Conservation (phyloP, 352 stramenopile species). For the Discostella stelligera region DNA sequence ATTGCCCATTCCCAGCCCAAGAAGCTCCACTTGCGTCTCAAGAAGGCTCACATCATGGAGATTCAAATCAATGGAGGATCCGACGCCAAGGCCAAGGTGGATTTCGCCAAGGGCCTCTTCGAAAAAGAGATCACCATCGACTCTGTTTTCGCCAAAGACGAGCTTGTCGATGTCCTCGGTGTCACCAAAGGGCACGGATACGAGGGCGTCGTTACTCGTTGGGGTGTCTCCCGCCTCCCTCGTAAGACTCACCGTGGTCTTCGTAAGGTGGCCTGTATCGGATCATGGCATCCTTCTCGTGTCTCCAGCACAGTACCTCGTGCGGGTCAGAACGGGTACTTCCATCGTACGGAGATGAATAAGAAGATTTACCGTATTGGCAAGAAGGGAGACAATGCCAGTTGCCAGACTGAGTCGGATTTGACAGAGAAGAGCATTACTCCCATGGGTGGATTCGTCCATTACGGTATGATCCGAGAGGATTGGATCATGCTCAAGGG, state of each 20-base stretch:
- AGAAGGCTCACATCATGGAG: constrained; percentile 99
- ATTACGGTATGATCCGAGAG: constrained; percentile 99
- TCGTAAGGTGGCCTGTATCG: constrained; percentile 99
- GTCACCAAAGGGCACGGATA: constrained; percentile 99
- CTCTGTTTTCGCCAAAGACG: constrained; percentile 94
- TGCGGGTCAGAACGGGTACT: constrained; percentile 99
- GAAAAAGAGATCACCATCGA: constrained; percentile 98
- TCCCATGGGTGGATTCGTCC: constrained; percentile 98
- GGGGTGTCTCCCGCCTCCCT: constrained; percentile 98
- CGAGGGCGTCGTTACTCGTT: constrained; percentile 99
- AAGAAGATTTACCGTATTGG: constrained; percentile 99
- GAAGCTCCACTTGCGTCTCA: constrained; percentile 98
- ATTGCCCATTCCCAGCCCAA: constrained; percentile 99
- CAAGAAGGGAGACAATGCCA: constrained; percentile 91
- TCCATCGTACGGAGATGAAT: constrained; percentile 99
- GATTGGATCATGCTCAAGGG: constrained; percentile 99
- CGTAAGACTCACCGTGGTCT: constrained; percentile 99
- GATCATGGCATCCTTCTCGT: constrained; percentile 99
- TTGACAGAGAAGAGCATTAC: constrained; percentile 99
- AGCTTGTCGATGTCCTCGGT: constrained; percentile 98
- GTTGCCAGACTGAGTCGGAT: constrained; percentile 97
- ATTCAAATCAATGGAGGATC: constrained; percentile 99
- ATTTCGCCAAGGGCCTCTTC: constrained; percentile 98
- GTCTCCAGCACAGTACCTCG: constrained; percentile 97
- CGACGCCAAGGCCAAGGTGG: constrained; percentile 95